Evolutionary conservation across 177 flowering plant species (phyloP), one percentile per base, ranked within the genome.

Genomic region (Vitis hybrid): DNA sequence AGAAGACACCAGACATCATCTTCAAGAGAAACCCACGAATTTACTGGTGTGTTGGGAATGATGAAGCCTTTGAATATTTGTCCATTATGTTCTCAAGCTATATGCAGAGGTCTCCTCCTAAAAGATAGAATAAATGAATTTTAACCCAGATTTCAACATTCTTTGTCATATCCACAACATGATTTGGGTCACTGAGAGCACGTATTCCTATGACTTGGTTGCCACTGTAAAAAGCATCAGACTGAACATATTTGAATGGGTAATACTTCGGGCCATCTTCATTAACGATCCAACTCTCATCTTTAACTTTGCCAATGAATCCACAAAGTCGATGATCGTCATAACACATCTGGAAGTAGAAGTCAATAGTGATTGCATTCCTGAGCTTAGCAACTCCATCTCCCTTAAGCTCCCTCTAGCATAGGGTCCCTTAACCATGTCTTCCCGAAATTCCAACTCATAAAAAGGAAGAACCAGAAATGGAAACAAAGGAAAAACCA

Each of bases 291-390:
- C 56, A 77, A 16, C 66, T 75, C 21, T 68, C 71, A 0, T 80
- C 77, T 56, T 88, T 97, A 60, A 85, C 70, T 82, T 87, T 93
- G 52, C 98, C 98, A 50, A 93, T 57, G 74, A 83, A 91, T 1
- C 88, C 98, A 97, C 98, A 91, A 9, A 89, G 63, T 7, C 91
- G 93, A 68, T 91, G 94, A 81, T 90, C 90, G 75, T 91, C 97
- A 76, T 74, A 88, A 76, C 84, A 84, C 93, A 91, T 85, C 75
- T 91, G 93, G 71, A 85, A 93, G 82, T 91, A 93, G 74, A 69
- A 93, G 13, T 91, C 97, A 68, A 77, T 70, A 48, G 8, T 60
- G 48, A 89, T 71, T 74, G 83, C 83, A 67, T 74, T 50, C 74
- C 83, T 81, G 33, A 83, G 75, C 19, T 15, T 75, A n/a, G 76